Percentiles rank a stretch among this genome's conserved stretches.
Conservation (phyloP, 176 grass and related monocot genomes). For the Puccinellia tenuiflora region DNA sequence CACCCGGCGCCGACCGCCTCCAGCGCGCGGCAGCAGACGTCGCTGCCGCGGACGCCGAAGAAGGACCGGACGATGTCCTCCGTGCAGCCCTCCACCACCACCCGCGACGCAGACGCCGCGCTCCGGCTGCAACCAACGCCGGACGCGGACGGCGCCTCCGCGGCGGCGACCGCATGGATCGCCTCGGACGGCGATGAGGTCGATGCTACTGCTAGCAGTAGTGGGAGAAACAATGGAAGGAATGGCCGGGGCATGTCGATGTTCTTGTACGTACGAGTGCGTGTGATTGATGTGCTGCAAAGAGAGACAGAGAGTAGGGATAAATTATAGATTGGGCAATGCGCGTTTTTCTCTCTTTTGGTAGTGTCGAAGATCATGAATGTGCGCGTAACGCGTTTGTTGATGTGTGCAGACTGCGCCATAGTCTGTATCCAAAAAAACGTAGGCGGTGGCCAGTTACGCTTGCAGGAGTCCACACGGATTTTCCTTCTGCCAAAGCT, state of each 20-base stretch:
- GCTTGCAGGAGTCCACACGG: too few relatives aligned
- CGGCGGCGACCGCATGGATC: too few relatives aligned
- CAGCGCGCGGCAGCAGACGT: neutral
- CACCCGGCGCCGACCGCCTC: neutral
- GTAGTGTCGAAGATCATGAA: neutral
- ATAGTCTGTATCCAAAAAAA: neutral
- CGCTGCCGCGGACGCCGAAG: neutral
- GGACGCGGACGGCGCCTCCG: neutral
- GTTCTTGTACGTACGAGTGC: neutral
- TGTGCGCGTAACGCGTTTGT: neutral
- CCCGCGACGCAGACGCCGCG: neutral
- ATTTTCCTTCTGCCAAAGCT: too few relatives aligned
- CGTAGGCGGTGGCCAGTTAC: neutral
- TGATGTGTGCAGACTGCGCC: neutral
- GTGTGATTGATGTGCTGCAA: neutral
- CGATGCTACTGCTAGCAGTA: neutral
- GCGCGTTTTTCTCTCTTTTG: neutral
- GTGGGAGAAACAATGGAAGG: neutral
- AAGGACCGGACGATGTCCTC: constrained; percentile 18
- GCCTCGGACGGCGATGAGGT: too few relatives aligned
- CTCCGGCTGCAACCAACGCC: neutral
- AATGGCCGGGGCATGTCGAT: neutral
- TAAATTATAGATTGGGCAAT: neutral
- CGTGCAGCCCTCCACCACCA: constrained; percentile 18
- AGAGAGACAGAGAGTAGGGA: too few relatives aligned